phyloP scores from a whole-genome alignment of 2,329 filamentous ascomycete species.

The Penicillium oxalicum region DNA sequence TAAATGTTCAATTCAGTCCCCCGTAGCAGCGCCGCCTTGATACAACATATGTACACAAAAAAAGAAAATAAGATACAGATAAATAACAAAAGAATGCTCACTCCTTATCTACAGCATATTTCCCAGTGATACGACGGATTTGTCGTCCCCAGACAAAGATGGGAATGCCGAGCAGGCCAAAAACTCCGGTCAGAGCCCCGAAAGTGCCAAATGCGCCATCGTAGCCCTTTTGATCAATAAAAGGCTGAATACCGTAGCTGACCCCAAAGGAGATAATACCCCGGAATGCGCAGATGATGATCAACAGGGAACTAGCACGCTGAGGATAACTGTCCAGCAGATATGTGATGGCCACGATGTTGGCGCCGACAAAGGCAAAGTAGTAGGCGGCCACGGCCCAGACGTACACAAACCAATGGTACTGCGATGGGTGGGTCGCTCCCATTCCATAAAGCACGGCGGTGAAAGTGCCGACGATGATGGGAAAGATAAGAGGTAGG shows the following conservation, averaged over 20 bases:
- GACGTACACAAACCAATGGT: slow-evolving; percentile 22
- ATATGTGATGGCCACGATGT: slow-evolving; percentile 43
- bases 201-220: slow-evolving; percentile 31
- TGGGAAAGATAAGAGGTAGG: slow-evolving; percentile 30
- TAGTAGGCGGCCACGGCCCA: slow-evolving; percentile 21
- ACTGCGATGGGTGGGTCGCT: slow-evolving; percentile 28
- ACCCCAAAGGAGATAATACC: slow-evolving; percentile 44
- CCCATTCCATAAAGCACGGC: slow-evolving; percentile 37
- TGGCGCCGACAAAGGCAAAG: slow-evolving; percentile 32
- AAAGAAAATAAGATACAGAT: too few species aligned
- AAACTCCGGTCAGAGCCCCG: slow-evolving; percentile 25
- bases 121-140: slow-evolving; percentile 24
- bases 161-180: slow-evolving; percentile 27
- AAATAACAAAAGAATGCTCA: background rate
- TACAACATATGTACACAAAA: too few species aligned
- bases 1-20: too few species aligned
- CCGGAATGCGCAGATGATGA: slow-evolving; percentile 44
- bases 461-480: slow-evolving; percentile 35
- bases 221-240: slow-evolving; percentile 24
- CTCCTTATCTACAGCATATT: slow-evolving; percentile 4
- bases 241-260: slow-evolving; percentile 33
- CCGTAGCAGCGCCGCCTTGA: too few species aligned
- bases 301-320: slow-evolving; percentile 38
- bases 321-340: slow-evolving; percentile 43
- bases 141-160: slow-evolving; percentile 29